Evolutionary conservation across 371 early-diverging fungal species (phyloP).

Genomic region (Batrachochytrium dendrobatidis): DNA sequence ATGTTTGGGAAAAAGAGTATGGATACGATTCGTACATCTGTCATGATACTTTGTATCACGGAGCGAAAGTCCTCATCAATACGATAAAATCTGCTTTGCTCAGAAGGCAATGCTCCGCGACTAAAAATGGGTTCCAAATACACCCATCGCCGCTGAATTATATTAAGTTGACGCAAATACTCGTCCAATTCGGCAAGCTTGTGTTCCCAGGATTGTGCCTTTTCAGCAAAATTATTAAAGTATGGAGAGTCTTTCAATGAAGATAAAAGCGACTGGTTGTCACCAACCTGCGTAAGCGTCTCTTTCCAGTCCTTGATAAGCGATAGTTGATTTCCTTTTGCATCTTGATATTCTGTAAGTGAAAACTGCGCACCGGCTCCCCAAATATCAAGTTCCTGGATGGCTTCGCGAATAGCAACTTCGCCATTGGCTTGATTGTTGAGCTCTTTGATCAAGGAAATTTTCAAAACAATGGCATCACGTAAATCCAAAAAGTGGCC

Average conservation of each 20-base stretch:
- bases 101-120: conserved; percentile 37
- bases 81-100: conserved; percentile 34
- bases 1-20: conserved; percentile 26
- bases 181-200: conserved; percentile 40
- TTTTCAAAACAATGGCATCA: conserved; percentile 19
- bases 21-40: conserved; percentile 33
- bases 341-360: conserved; percentile 33
- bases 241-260: conserved; percentile 46
- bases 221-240: conserved; percentile 41
- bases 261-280: conserved; percentile 43
- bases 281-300: conserved; percentile 41
- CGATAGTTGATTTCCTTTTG: conserved; percentile 21
- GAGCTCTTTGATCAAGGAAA: conserved; percentile 38
- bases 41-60: conserved; percentile 26
- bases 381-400: conserved; percentile 52
- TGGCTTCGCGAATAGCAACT: conserved; percentile 41
- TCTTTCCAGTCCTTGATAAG: conserved; percentile 50
- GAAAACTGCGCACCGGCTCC: conserved; percentile 36
- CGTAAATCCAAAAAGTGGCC: conserved; percentile 26
- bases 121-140: conserved; percentile 50
- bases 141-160: conserved; percentile 44
- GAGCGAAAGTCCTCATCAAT: conserved; percentile 39
- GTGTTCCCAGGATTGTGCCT: conserved; percentile 38
- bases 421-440: conserved; percentile 44
- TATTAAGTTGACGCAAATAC: conserved; percentile 34